phyloP scores from a whole-genome alignment of 1,284 basidiomycete genomes.

The Ceratobasidium sp. region DNA sequence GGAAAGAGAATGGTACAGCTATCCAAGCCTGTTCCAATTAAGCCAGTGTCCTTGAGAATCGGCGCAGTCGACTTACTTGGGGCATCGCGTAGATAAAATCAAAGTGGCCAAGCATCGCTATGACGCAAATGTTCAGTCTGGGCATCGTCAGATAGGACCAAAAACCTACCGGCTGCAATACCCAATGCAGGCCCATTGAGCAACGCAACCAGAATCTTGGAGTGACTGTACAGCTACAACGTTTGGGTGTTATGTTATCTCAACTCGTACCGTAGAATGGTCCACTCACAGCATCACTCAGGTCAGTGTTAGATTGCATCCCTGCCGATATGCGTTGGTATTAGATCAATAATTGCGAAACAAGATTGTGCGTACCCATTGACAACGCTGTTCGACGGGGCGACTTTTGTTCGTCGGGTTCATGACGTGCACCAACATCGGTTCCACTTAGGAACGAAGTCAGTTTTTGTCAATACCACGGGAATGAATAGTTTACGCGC shows the following conservation, averaged over 20 bases:
- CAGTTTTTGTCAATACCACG: no score
- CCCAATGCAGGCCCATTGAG: constrained; percentile 77
- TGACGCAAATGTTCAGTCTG: not conserved
- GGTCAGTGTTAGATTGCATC: constrained; percentile 62
- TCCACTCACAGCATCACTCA: constrained; percentile 64
- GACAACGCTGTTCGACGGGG: constrained; percentile 7
- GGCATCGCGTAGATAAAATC: constrained; percentile 76
- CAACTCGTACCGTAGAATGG: not conserved
- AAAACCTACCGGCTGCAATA: constrained; percentile 65
- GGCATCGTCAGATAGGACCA: not conserved
- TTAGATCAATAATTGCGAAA: constrained; percentile 56
- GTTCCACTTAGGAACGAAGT: constrained; percentile 59
- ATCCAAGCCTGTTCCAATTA: constrained; percentile 54
- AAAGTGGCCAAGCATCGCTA: constrained; percentile 73
- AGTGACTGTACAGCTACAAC: constrained; percentile 65
- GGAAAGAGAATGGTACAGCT: constrained; percentile 68
- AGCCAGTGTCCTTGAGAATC: not conserved
- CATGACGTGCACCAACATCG: constrained; percentile 55
- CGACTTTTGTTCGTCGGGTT: not conserved
- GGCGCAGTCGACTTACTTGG: constrained; percentile 47
- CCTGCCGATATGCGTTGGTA: constrained; percentile 48
- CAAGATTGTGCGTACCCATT: constrained; percentile 31
- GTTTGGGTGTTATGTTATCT: not conserved
- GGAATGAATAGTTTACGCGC: constrained; percentile 68
- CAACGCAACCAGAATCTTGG: constrained; percentile 68